phyloP scores from a whole-genome alignment of 2,329 filamentous ascomycete species.

The Lizonia empirigonia region DNA sequence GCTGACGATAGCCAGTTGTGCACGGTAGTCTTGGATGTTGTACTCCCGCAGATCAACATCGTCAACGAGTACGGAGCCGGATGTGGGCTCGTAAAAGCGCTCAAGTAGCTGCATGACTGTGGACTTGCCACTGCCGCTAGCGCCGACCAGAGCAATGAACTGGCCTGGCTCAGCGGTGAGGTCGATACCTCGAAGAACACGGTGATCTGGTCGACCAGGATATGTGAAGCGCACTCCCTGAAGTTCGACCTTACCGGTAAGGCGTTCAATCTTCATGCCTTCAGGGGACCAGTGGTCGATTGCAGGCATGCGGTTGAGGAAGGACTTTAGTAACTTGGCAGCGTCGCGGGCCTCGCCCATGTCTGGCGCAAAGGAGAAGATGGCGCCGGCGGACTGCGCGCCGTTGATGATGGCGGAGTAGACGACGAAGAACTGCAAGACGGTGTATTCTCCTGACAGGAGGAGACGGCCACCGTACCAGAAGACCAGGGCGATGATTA shows the following conservation, averaged over 20 bases:
- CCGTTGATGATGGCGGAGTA: conserved; percentile 89
- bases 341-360: conserved; percentile 95
- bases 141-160: conserved; percentile 89
- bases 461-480: conserved; percentile 47
- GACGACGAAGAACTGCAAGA: conserved; percentile 93
- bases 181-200: conserved; percentile 86
- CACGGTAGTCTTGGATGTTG: conserved; percentile 82
- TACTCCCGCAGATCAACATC: conserved; percentile 79
- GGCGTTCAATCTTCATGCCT: conserved; percentile 59
- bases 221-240: conserved; percentile 93
- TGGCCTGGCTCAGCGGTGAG: conserved; percentile 75
- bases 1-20: conserved; percentile 85
- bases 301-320: conserved; percentile 80
- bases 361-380: conserved; percentile 94
- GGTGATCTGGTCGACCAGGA: conserved; percentile 86
- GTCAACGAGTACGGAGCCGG: conserved; percentile 81
- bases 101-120: conserved; percentile 92
- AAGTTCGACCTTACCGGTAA: conserved; percentile 78
- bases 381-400: conserved; percentile 86
- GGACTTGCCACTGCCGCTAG: conserved; percentile 91
- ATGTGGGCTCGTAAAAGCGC: conserved; percentile 89
- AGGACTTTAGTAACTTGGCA: conserved; percentile 75
- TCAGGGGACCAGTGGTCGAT: conserved; percentile 61
- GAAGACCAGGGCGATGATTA: conserved; percentile 47
- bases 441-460: conserved; percentile 57